Evolutionary conservation across 345 rosid species (phyloP), one percentile per base, ranked within the genome.

Genomic region (Citropsis articulata): DNA sequence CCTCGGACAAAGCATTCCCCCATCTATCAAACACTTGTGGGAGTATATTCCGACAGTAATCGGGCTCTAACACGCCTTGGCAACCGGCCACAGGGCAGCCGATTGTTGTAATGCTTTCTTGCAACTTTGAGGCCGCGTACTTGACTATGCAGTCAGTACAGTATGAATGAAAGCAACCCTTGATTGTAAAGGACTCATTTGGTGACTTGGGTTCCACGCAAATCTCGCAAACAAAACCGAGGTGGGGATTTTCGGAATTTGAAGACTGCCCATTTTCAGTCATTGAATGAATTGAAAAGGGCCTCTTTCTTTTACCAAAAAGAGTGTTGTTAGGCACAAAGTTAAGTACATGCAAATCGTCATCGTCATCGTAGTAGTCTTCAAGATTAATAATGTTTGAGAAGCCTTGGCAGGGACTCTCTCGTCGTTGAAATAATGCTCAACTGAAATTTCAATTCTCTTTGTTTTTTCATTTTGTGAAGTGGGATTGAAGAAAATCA

Each of bases 371-470:
- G 21, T 9, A 35, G 5, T 36, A 36, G 7, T 40, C 30, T 9
- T 33, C 69, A 1, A 65, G 10, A 18, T 65, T 7, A 19, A 33
- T 65, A 1, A 35, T 16, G 24, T 33, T 65, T 65, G 69, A 56
- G 86, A 79, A 57, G 76, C 69, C 36, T 14, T 42, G 64, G 75
- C 30, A 35, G 83, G 83, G 81, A 75, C 83, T 61, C 87, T 82
- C n/a, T 78, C 75, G 48, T 72, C 84, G 66, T 35, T 38, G 9
- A 9, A 56, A 85, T 85, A 84, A 13, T 77, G 77, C 55, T 90
- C 90, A 30, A 85, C 88, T 57, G 82, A 81, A 40, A 90, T 81
- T 22, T 90, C 82, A 36, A 69, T 78, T 9, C 16, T 78, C 70
- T 78, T 80, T 8, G 82, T 72, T 69, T 45, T 61, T 56, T 89